A percentile compares a stretch with the other conserved stretches of the same genome.
Evolutionary conservation across 1,284 basidiomycete species (phyloP).

Genomic region (Phellopilus nigrolimitatus): DNA sequence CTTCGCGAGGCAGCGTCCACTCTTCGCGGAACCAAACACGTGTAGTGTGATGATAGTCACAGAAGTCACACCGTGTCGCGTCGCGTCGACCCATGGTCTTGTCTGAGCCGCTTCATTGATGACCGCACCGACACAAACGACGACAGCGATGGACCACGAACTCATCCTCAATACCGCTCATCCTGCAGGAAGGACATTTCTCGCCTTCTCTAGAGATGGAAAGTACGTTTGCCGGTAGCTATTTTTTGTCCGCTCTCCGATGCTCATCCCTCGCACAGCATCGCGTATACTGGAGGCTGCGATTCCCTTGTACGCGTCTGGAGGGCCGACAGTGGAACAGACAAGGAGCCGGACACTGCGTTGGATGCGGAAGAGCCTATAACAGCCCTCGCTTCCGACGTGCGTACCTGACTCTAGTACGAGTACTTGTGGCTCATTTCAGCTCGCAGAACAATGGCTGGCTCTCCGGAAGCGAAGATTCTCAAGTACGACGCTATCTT

Average conservation of each 20-base stretch:
- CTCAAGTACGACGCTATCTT: conserved; percentile 66
- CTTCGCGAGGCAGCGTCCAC: no score
- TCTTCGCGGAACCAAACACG: no score
- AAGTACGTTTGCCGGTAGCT: conserved; percentile 18
- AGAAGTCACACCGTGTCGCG: no score
- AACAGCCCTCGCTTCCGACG: conserved; percentile 63
- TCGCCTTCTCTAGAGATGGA: conserved; percentile 26
- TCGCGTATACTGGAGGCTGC: conserved; percentile 74
- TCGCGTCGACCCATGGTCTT: no score
- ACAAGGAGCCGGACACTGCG: conserved; percentile 68
- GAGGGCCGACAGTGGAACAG: conserved; percentile 56
- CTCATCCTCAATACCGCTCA: conserved; percentile 22
- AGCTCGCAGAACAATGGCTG: conserved; percentile 55
- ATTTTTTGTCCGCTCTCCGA: conserved; percentile 17
- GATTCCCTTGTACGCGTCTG: conserved; percentile 83
- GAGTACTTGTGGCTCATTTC: neutral
- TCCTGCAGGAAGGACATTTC: conserved; percentile 22
- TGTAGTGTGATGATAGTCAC: no score
- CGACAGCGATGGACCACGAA: conserved; percentile 10
- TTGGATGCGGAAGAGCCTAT: conserved; percentile 75
- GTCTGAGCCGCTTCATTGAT: no score
- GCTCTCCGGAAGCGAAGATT: conserved; percentile 71
- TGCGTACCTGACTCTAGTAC: conserved; percentile 29
- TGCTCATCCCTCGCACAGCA: conserved; percentile 38
- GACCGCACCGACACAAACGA: no score